Base-by-base conservation (phyloP, 176 grass and related monocot genomes). In the Bonia amplexicaulis region DNA sequence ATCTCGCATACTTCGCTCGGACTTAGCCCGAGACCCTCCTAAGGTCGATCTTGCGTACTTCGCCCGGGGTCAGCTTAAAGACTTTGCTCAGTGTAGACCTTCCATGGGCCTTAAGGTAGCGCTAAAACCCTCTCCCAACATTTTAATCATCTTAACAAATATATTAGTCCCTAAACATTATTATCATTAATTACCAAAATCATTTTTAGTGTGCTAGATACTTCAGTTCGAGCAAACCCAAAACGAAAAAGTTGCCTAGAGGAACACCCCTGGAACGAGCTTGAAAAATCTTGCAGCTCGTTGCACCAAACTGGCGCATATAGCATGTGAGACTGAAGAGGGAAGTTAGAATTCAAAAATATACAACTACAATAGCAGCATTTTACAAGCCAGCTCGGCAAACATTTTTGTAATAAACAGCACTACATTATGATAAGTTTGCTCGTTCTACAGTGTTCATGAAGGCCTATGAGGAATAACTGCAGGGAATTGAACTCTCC, bases 41-140 rank as follows among this genome's bases (percentile, higher is more conserved):
- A 33, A 33, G 3, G 31, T 33, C 31, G 0, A 33, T 33, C 2
- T 33, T 3, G 2, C 31, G 31, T 33, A 33, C 31, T 33, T 33
- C 31, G 31, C 31, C 0, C 0, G 0, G 3, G 2, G 2, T 3
- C 31, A 3, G 31, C 31, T 3, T 33, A 33, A 2, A 0, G 31
- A 33, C 31, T 33, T 33, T 3, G 31, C 31, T 33, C 2, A 33
- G 0, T 2, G 31, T 33, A 33, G 31, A 33, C 31, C 0, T 33
- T 33, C 31, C 2, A 3, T 33, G 31, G 31, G 31, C 31, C 31
- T 2, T 2, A 0, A 33, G 31, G 3, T 33, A 33, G 31, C n/a
- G n/a, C n/a, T n/a, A n/a, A n/a, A 33, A 33, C 31, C 31, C 31
- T 33, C 31, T 2, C 31, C 31, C 31, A 33, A 33, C 31, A 33